Evolutionary conservation across 2,329 filamentous ascomycete genomes (phyloP), one percentile per base, ranked within the genome.

Genomic region (Calycina marina): DNA sequence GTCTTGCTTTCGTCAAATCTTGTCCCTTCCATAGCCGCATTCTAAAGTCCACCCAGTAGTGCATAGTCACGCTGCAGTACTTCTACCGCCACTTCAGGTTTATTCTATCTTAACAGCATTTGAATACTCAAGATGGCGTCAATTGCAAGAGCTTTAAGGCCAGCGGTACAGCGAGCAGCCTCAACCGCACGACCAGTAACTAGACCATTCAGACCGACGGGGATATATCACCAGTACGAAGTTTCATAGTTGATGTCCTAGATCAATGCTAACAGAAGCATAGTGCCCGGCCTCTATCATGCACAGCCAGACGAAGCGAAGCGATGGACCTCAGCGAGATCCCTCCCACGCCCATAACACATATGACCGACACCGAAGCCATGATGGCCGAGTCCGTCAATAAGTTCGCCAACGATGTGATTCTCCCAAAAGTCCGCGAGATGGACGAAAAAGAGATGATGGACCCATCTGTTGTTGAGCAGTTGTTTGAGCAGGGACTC

Each of bases 361-460:
- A 93, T 58, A 67, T 93, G 42, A 92, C 83, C 46, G 90, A 98
- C 59, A 77, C 81, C 37, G 90, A 98, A 61, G 52, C 70, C 10
- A 72, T 90, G 51, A 93, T 98, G 81, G 72, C 77, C 41, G 88
- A 98, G 36, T 70, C 80, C 1, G 88, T 98, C 4, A 74, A 74
- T 47, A 93, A 90, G 58, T 96, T 96, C 50, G 85, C 90, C 42
- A 75, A 72, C 52, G 85, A 94, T 35, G 71, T 85, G 17, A 79
- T 98, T 45, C 72, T 86, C 31, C 90, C 90, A 34, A 88, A 85
- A 56, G 86, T 83, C 8, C 81, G 90, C 36, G 86, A 93, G 12
- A 98, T 98, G 90, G 90, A 98, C 56, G 90, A 98, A 66, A 77
- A 78, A 17, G 90, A 98, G 65, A 59, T 69, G 36, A 96, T 98